phyloP scores from a whole-genome alignment of 2,329 filamentous ascomycete genomes.

The Orbilia quercus region DNA sequence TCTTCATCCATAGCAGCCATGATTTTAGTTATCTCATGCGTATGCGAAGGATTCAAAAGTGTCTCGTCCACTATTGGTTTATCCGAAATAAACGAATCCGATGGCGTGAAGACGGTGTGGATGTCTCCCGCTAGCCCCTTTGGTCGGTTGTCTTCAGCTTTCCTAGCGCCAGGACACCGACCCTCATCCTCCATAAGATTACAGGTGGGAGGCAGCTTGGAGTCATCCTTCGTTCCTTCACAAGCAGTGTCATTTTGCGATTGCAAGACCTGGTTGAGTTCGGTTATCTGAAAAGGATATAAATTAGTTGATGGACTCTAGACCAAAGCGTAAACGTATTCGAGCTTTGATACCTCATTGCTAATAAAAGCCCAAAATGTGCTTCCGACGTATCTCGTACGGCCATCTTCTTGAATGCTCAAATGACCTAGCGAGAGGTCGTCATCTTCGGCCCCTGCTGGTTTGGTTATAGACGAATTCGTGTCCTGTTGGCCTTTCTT shows the following conservation, averaged over 20 bases:
- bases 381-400: slow-evolving; percentile 59
- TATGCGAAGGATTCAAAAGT: slow-evolving; percentile 4
- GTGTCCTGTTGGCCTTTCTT: slow-evolving; percentile 40
- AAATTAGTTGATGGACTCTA: not conserved
- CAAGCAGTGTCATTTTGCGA: slow-evolving; percentile 33
- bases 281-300: slow-evolving; percentile 55
- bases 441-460: slow-evolving; percentile 28
- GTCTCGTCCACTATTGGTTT: slow-evolving; percentile 18
- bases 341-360: slow-evolving; percentile 59
- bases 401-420: slow-evolving; percentile 59
- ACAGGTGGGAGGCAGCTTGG: slow-evolving; percentile 24
- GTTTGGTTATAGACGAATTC: slow-evolving; percentile 9
- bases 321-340: not conserved
- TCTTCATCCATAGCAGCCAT: slow-evolving; percentile 49
- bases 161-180: not conserved
- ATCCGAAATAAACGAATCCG: slow-evolving; percentile 19
- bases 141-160: not conserved
- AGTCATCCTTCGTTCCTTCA: not conserved
- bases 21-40: slow-evolving; percentile 34
- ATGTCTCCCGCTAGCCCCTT: not conserved
- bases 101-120: slow-evolving; percentile 4
- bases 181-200: slow-evolving; percentile 50
- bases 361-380: slow-evolving; percentile 60
- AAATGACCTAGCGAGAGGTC: slow-evolving; percentile 59
- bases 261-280: slow-evolving; percentile 59